Evolutionary conservation across 1,139 yeast genomes (phyloP).

Genomic region (Pichia sp.): DNA sequence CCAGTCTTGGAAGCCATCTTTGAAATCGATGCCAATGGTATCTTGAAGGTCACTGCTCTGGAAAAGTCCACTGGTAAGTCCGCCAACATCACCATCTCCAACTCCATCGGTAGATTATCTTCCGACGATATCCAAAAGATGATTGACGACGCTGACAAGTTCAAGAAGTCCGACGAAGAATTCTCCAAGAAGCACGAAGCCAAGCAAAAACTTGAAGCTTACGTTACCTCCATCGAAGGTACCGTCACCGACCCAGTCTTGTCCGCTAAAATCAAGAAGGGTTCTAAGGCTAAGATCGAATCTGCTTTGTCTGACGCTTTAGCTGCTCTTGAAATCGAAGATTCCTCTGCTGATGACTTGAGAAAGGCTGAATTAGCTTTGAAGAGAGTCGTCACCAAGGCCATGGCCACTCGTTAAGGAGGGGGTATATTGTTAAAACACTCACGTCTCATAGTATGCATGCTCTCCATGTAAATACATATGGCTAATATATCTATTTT

Average conservation of each 20-base stretch:
- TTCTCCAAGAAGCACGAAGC: constrained; percentile 99
- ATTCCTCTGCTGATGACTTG: constrained; percentile 91
- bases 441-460: constrained; percentile 30
- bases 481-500: not conserved
- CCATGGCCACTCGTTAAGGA: constrained; percentile 96
- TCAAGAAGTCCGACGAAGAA: constrained; percentile 96
- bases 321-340: constrained; percentile 97
- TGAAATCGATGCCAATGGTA: constrained; percentile 99
- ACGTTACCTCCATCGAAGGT: constrained; percentile 95
- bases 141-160: constrained; percentile 96
- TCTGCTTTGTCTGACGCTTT: constrained; percentile 97
- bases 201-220: constrained; percentile 98
- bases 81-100: constrained; percentile 97
- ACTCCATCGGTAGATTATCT: constrained; percentile 98
- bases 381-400: constrained; percentile 99
- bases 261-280: constrained; percentile 96
- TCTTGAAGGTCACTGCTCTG: constrained; percentile 96
- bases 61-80: constrained; percentile 98
- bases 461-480: constrained; percentile 20
- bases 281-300: constrained; percentile 97
- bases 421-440: constrained; percentile 1
- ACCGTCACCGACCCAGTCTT: constrained; percentile 98
- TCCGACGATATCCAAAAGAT: constrained; percentile 96
- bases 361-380: constrained; percentile 99
- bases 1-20: constrained; percentile 98